Evolutionary conservation across 1,284 basidiomycete species (phyloP).

Genomic region (Sporisorium sorghi): DNA sequence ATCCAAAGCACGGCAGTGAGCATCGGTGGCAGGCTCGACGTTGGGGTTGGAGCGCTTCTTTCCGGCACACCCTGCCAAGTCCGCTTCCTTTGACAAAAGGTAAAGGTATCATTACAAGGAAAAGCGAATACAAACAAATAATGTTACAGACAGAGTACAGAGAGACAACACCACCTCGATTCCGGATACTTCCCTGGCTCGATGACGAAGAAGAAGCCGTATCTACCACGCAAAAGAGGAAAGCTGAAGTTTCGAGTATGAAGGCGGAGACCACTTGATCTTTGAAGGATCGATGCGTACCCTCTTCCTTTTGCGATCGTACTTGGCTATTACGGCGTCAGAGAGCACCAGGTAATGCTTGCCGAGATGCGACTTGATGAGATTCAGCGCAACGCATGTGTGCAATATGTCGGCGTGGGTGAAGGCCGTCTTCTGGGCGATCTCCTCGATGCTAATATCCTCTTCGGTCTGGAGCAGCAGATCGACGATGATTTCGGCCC

Average conservation of each 20-base stretch:
- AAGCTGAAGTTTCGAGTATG: constrained; percentile 67
- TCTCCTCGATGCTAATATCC: constrained; percentile 90
- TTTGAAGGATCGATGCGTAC: constrained; percentile 83
- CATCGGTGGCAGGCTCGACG: no score
- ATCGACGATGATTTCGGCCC: constrained; percentile 97
- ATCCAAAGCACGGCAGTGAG: no score
- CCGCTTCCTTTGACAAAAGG: no score
- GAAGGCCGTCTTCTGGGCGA: constrained; percentile 95
- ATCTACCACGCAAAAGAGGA: constrained; percentile 60
- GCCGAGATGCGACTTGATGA: constrained; percentile 96
- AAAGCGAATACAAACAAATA: neutral
- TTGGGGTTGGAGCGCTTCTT: no score
- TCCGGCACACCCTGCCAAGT: no score
- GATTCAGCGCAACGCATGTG: constrained; percentile 93
- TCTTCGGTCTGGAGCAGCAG: constrained; percentile 79
- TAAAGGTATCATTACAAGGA: no score
- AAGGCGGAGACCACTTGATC: constrained; percentile 86
- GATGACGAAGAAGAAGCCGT: neutral
- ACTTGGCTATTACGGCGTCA: constrained; percentile 88
- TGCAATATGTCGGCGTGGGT: constrained; percentile 97
- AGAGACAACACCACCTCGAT: neutral
- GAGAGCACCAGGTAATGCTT: constrained; percentile 93
- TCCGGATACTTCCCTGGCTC: neutral
- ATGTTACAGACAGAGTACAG: neutral
- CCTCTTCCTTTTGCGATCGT: constrained; percentile 90